Conservation (phyloP, 306 rosid genomes). For the Echinosophora koreensis region DNA sequence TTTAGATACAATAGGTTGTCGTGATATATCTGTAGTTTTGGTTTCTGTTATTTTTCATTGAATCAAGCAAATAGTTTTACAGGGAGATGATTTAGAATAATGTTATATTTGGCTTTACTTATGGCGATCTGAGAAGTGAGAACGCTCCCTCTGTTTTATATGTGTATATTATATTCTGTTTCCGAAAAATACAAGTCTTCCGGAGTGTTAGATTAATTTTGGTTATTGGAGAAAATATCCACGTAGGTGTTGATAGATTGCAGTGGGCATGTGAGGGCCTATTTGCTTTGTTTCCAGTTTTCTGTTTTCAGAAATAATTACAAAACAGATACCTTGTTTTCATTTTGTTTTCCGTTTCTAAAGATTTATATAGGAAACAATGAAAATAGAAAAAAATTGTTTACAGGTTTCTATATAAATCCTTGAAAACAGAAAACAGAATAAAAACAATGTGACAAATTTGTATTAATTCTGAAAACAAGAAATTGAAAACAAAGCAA, state of each 20-base stretch:
- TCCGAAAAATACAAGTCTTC: constrained; percentile 4
- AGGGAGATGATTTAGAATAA: constrained; percentile 47
- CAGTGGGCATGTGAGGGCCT: too few species aligned
- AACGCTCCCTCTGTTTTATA: not conserved
- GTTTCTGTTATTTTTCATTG: constrained; percentile 40
- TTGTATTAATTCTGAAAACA: too few species aligned
- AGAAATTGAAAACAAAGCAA: too few species aligned
- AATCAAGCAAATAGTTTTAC: constrained; percentile 48
- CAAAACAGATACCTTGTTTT: too few species aligned
- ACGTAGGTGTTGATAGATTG: not conserved
- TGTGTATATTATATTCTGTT: not conserved
- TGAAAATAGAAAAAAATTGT: too few species aligned
- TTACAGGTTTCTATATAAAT: too few species aligned
- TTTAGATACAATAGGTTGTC: constrained; percentile 45
- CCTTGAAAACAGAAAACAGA: too few species aligned
- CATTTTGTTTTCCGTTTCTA: too few species aligned
- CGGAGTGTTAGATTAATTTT: not conserved
- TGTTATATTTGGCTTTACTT: constrained; percentile 24
- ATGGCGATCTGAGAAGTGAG: constrained; percentile 5
- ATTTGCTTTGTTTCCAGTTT: too few species aligned
- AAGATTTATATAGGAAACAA: too few species aligned
- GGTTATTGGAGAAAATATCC: not conserved
- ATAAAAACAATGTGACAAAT: too few species aligned
- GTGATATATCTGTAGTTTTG: constrained; percentile 41
- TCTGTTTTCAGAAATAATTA: too few species aligned